phyloP scores from a whole-genome alignment of 1,139 yeast species.

The Candida tropicalis region DNA sequence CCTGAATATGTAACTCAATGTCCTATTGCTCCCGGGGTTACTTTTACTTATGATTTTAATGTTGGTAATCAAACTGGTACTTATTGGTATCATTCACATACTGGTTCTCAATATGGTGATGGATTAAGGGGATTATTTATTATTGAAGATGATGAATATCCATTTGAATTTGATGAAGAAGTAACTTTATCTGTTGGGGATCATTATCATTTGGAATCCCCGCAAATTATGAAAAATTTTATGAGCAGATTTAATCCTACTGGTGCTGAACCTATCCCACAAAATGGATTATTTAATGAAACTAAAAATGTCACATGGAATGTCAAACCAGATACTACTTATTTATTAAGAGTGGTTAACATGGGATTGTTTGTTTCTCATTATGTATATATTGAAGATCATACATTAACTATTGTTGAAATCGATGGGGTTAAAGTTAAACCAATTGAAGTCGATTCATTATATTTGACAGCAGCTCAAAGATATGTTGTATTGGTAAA shows the following conservation, averaged over 20 bases:
- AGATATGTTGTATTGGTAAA: constrained; percentile 72
- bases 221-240: constrained; percentile 55
- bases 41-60: constrained; percentile 77
- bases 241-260: constrained; percentile 81
- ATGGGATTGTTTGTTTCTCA: constrained; percentile 89
- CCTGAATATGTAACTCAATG: constrained; percentile 87
- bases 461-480: constrained; percentile 77
- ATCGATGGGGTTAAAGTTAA: constrained; percentile 81
- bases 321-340: constrained; percentile 80
- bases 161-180: constrained; percentile 74
- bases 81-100: constrained; percentile 95
- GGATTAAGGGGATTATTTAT: constrained; percentile 85
- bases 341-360: constrained; percentile 75
- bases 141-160: constrained; percentile 54
- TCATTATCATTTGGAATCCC: constrained; percentile 77
- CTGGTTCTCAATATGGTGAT: constrained; percentile 84
- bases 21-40: constrained; percentile 76
- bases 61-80: constrained; percentile 82
- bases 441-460: constrained; percentile 56
- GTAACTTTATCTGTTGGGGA: constrained; percentile 68
- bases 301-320: constrained; percentile 69
- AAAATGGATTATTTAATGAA: constrained; percentile 75
- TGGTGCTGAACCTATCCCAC: constrained; percentile 96
- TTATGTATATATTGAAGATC: constrained; percentile 83
- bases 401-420: constrained; percentile 78